These are phyloP conservation scores for Alternaria conjuncta DNA, from an alignment of 2,329 filamentous ascomycete species.

Conservation along the genomic window DNA sequence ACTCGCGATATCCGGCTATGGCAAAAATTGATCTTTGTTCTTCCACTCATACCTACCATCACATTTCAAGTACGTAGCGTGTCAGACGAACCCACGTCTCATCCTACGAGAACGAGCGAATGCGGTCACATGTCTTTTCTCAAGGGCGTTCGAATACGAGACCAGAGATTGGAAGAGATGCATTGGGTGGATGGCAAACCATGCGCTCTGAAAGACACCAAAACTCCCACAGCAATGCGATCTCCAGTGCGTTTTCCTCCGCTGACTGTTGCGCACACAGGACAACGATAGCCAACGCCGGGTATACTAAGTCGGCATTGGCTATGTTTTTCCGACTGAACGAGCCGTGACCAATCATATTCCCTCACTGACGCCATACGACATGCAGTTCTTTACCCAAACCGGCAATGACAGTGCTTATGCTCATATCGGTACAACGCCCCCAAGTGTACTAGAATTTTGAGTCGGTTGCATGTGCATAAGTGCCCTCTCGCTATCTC, in stretches of 20 bases:
- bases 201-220: not conserved
- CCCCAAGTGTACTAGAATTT: not conserved
- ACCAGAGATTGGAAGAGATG: not conserved
- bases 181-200: not conserved
- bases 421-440: constrained; percentile 3
- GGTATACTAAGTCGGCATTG: not conserved
- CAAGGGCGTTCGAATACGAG: not conserved
- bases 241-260: not conserved
- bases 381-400: constrained; percentile 11
- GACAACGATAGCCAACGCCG: constrained; percentile 10
- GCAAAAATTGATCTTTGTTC: not conserved
- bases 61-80: not conserved
- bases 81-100: no score
- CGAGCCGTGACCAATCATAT: constrained; percentile 15
- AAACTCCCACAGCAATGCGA: not conserved
- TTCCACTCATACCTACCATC: not conserved
- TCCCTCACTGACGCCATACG: constrained; percentile 5
- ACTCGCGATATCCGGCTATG: constrained; percentile 16
- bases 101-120: not conserved
- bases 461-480: not conserved
- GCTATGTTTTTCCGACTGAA: constrained; percentile 31
- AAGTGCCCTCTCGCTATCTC: constrained; percentile 1
- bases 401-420: not conserved
- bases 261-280: not conserved
- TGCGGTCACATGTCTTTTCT: not conserved